Base-by-base conservation (phyloP, 2,329 filamentous ascomycete species). In the Penicillium sp. region DNA sequence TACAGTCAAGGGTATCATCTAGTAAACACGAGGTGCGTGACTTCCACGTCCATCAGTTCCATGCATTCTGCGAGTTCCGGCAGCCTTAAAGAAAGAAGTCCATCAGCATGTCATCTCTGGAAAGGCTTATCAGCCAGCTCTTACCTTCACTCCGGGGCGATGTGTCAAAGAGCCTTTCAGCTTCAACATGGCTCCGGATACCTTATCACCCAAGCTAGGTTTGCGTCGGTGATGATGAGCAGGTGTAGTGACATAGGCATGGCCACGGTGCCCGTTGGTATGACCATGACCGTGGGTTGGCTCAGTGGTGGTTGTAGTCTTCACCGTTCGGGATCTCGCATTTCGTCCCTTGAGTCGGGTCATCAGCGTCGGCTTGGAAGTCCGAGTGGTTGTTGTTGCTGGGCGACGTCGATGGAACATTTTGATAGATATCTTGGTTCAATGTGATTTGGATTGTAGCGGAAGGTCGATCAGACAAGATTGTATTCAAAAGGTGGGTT, bases 151-250 rank as follows among this genome's bases (percentile, higher is more conserved):
- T 22, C 86, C 90, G 2, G 89, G 87, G 39, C 85, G 80, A 45
- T 84, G 74, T 1, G 87, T 92, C 54, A 93, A 69, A 50, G 79
- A 84, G 7, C 90, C 90, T 72, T 85, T 86, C 59, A 93, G 73
- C 77, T 84, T 90, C 77, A 90, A 80, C 71, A 93, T 77, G 0
- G 89, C 89, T 16, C 90, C 90, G 47, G 83, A 86, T 63, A 93
- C 81, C 75, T 92, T 93, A 77, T 93, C 90, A 44, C 87, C 87
- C 61, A 92, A 77, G 38, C 81, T 84, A 3, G 84, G 81, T 65
- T 86, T 84, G 67, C 89, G 85, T 70, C 84, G 83, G 50, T 90
- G 88, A 69, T 88, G 86, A 57, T 75, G 52, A 5, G 32, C 29
- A 24, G 47, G 18, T 2, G 52, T 18, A 5, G 27, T 14, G 18